Conservation (phyloP, 1,284 basidiomycete species). For the Naganishia sp. region DNA sequence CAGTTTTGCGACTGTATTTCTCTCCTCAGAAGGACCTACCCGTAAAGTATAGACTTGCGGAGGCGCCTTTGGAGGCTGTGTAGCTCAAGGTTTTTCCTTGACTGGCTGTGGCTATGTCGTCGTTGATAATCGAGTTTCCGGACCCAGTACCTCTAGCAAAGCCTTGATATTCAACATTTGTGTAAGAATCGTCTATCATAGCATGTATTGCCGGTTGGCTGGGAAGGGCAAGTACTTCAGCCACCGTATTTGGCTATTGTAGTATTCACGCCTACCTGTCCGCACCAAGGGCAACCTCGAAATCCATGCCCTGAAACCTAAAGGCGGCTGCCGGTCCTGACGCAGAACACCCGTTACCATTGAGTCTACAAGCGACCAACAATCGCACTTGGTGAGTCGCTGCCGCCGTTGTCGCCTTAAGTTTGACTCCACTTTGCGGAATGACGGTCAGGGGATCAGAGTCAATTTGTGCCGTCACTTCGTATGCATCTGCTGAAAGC, state of each 20-base stretch:
- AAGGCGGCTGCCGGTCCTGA: neutral
- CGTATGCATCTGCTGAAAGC: neutral
- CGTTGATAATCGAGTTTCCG: neutral
- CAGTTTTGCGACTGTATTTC: neutral
- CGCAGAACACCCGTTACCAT: neutral
- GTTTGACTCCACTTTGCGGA: neutral
- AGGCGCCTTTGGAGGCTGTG: conserved; percentile 14
- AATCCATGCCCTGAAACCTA: conserved; percentile 15
- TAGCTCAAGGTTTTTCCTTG: conserved; percentile 26
- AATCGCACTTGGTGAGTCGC: conserved; percentile 11
- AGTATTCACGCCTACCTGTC: too few species aligned
- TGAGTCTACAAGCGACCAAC: conserved; percentile 1
- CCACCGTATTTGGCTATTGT: neutral
- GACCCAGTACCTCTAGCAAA: conserved; percentile 8
- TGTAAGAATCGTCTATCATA: conserved; percentile 24
- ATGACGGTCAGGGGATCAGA: neutral
- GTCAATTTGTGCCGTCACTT: conserved; percentile 23
- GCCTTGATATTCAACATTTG: conserved; percentile 22
- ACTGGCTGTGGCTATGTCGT: conserved; percentile 8
- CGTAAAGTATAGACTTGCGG: conserved; percentile 23
- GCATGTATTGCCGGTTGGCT: conserved; percentile 6
- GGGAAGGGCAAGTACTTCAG: neutral
- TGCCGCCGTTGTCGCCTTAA: neutral
- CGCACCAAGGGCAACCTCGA: neutral
- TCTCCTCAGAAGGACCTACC: conserved; percentile 6